Evolutionary conservation across 75 land plant genomes (phyloP).

Genomic region (Azolla pinnata): DNA sequence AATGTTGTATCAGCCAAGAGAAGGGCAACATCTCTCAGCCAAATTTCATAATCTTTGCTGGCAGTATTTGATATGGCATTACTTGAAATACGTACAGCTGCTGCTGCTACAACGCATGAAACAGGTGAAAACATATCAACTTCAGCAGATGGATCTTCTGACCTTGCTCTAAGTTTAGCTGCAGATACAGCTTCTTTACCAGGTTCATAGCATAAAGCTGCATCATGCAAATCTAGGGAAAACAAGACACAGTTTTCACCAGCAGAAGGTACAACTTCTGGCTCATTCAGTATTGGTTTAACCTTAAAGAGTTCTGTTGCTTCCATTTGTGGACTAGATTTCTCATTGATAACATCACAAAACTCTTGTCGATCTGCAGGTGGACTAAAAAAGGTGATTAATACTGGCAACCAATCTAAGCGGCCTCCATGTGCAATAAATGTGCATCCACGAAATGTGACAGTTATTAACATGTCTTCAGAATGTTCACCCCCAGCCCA

Average conservation of each 20-base stretch:
- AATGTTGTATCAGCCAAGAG: constrained; percentile 39
- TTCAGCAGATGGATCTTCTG: neutral
- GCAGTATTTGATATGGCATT: constrained; percentile 16
- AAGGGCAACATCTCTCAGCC: constrained; percentile 77
- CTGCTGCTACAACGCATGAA: constrained; percentile 74
- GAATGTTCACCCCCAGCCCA: constrained; percentile 16
- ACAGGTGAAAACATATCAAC: constrained; percentile 11
- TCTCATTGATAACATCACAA: constrained; percentile 3
- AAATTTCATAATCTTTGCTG: constrained; percentile 38
- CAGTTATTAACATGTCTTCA: constrained; percentile 27
- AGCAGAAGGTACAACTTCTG: constrained; percentile 7
- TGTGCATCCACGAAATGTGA: constrained; percentile 58
- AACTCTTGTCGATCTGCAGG: constrained; percentile 14
- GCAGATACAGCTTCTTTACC: constrained; percentile 11
- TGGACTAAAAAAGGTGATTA: constrained; percentile 46
- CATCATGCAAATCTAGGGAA: constrained; percentile 69
- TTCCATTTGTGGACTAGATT: neutral
- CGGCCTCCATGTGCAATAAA: constrained; percentile 79
- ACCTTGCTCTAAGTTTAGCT: neutral
- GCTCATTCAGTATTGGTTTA: neutral
- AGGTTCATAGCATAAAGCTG: constrained; percentile 86
- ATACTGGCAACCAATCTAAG: constrained; percentile 62
- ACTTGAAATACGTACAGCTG: constrained; percentile 61
- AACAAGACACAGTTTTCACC: constrained; percentile 27
- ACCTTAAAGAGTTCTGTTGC: neutral